A percentile compares a stretch with the other conserved stretches of the same genome.
phyloP scores from a whole-genome alignment of 768 basidiomycete species.

The Lentinus brumalis region DNA sequence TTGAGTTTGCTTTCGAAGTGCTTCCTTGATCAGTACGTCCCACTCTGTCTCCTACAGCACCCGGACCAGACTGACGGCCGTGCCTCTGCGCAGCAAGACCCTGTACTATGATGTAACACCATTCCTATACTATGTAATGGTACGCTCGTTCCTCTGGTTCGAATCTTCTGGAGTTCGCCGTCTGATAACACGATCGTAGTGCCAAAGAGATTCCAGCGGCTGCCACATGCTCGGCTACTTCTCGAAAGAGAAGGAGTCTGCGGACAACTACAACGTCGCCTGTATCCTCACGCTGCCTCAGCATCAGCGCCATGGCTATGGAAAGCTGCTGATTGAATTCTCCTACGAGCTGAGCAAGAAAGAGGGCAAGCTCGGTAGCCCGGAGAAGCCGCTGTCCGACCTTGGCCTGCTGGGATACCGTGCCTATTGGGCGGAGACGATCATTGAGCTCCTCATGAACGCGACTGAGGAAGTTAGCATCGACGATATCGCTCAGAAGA shows the following conservation, averaged over 20 bases:
- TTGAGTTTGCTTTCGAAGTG: constrained; percentile 95
- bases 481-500: constrained; percentile 96
- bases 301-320: constrained; percentile 95
- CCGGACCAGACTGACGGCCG: constrained; percentile 19
- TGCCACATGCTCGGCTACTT: constrained; percentile 98
- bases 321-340: constrained; percentile 95
- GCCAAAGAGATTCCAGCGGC: constrained; percentile 83
- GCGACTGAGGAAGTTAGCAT: constrained; percentile 78
- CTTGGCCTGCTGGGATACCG: constrained; percentile 91
- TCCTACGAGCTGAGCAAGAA: constrained; percentile 97
- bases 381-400: constrained; percentile 97
- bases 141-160: constrained; percentile 36
- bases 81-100: constrained; percentile 70
- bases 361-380: constrained; percentile 93
- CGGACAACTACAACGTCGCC: constrained; percentile 98
- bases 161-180: not conserved
- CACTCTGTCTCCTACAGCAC: constrained; percentile 6
- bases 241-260: constrained; percentile 98
- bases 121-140: constrained; percentile 99
- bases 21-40: constrained; percentile 93
- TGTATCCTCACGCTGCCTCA: constrained; percentile 99
- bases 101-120: constrained; percentile 99
- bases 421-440: constrained; percentile 97
- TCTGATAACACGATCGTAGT: constrained; percentile 43
- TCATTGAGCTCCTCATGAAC: constrained; percentile 83